Evolutionary conservation across 495 filamentous ascomycete species (phyloP), one percentile per base, ranked within the genome.

Genomic region (Xylaria curta): DNA sequence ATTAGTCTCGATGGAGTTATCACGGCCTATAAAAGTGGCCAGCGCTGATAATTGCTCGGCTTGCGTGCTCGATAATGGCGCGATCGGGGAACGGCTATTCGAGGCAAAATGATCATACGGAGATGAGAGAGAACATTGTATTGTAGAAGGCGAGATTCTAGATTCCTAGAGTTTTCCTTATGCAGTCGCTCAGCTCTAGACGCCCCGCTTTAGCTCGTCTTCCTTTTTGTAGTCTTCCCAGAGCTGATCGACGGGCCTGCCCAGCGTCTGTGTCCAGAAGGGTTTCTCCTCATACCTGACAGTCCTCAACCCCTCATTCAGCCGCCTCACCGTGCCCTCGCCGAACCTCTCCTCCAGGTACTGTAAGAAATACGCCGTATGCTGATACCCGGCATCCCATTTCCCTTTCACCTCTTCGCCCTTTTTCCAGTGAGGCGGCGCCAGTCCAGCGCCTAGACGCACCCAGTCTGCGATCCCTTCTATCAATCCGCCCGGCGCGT

Each of bases 381-480:
- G 87, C 85, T 97, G 91, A 83, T 99, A 99, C 9, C 96, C 96
- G 65, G 86, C 88, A 82, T 99, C 95, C 96, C 96, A 98, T 17
- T 86, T 85, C 8, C 88, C 87, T 36, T 81, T 81, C 0, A 85
- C 82, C 31, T 69, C 64, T 0, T 67, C 84, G 40, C 84, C 85
- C 4, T 85, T 86, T 73, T 87, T 90, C 96, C 96, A 99, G 83
- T 98, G 94, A 53, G 93, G 92, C 24, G 96, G 94, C 49, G 82
- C 86, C 53, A 97, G 80, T 1, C 89, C 88, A 65, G 90, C 89
- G 71, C 88, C 90, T 62, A 99, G 80, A 9, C 96, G 86, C 10
- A 99, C 95, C 87, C 94, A 99, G 78, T 99, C 96, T 19, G 96
- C 95, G 68, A 99, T 90, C 0, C 96, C 96, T 78, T 99, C 96